Conservation (phyloP, 768 basidiomycete species). For the Pulveroboletus sp. region DNA sequence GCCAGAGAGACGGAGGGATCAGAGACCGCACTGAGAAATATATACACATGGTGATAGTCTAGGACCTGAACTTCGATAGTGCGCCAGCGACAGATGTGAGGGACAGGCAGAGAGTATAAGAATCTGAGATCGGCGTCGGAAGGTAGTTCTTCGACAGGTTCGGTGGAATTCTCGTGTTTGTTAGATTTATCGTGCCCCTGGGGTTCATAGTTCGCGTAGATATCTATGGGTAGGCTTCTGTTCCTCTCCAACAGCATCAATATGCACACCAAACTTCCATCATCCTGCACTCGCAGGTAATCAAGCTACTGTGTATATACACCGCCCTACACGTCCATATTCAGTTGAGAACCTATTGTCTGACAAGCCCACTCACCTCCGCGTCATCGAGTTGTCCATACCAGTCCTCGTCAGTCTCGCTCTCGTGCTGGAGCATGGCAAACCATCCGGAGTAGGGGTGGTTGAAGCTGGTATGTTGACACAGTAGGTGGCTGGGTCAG, state of each 20-base stretch:
- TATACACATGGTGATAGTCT: conserved; percentile 44
- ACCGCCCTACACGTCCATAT: conserved; percentile 67
- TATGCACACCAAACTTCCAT: conserved; percentile 66
- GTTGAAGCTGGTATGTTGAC: conserved; percentile 93
- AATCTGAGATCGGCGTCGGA: conserved; percentile 18
- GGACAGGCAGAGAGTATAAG: conserved; percentile 38
- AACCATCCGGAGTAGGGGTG: conserved; percentile 86
- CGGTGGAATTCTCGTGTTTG: conserved; percentile 14
- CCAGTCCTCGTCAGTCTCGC: conserved; percentile 68
- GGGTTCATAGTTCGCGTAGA: conserved; percentile 44
- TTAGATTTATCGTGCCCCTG: conserved; percentile 24
- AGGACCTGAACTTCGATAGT: conserved; percentile 43
- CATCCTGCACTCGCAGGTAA: conserved; percentile 69
- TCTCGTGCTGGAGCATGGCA: conserved; percentile 78
- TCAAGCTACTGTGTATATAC: conserved; percentile 80
- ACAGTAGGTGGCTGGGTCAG: conserved; percentile 74
- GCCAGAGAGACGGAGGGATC: conserved; percentile 38
- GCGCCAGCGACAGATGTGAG: conserved; percentile 53
- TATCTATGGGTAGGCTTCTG: conserved; percentile 48
- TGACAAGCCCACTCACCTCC: conserved; percentile 58
- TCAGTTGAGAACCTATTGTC: conserved; percentile 30
- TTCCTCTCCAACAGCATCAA: conserved; percentile 50
- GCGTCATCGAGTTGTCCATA: conserved; percentile 85
- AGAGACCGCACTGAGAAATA: conserved; percentile 40
- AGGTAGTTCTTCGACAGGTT: conserved; percentile 21